Conservation (phyloP, 352 stramenopile genomes). For the Globisporangium viniferum region DNA sequence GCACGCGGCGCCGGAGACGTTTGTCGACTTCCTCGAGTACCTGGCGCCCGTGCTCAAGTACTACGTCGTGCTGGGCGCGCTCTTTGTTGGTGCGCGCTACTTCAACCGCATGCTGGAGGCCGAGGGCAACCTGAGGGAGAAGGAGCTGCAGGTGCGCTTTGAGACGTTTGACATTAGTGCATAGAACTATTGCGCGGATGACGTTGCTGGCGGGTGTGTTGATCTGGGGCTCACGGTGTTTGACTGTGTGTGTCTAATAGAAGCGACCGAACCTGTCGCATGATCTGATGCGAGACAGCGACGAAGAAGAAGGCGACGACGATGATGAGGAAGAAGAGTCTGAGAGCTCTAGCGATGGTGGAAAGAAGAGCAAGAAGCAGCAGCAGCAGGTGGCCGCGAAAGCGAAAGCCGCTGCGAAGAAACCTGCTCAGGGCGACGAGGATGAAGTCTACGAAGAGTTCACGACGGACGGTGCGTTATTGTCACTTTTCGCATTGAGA, state of each 20-base stretch:
- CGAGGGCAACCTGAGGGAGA: conserved; percentile 43
- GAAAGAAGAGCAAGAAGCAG: neutral
- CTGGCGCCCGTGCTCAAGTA: conserved; percentile 76
- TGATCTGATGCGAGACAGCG: conserved; percentile 49
- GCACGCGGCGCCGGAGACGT: conserved; percentile 33
- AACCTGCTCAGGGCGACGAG: conserved; percentile 21
- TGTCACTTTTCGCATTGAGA: neutral
- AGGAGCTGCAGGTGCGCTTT: conserved; percentile 21
- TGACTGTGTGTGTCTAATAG: conserved; percentile 5
- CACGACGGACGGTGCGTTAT: conserved; percentile 48
- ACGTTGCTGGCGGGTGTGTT: neutral
- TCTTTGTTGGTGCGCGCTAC: conserved; percentile 56
- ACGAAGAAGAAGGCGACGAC: conserved; percentile 40
- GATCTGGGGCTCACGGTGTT: neutral
- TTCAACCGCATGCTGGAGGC: conserved; percentile 59
- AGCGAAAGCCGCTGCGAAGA: conserved; percentile 1
- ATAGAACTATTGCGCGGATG: neutral
- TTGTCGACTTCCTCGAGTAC: conserved; percentile 51
- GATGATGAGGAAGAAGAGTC: conserved; percentile 35
- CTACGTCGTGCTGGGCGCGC: conserved; percentile 55
- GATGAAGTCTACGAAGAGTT: conserved; percentile 70
- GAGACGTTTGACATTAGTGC: neutral
- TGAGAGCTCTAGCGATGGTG: conserved; percentile 11
- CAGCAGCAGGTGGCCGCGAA: neutral
- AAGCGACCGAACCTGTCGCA: conserved; percentile 40